phyloP scores from a whole-genome alignment of 225 moss, liverwort and hornwort genomes.

The Thuidium tamariscinum region DNA sequence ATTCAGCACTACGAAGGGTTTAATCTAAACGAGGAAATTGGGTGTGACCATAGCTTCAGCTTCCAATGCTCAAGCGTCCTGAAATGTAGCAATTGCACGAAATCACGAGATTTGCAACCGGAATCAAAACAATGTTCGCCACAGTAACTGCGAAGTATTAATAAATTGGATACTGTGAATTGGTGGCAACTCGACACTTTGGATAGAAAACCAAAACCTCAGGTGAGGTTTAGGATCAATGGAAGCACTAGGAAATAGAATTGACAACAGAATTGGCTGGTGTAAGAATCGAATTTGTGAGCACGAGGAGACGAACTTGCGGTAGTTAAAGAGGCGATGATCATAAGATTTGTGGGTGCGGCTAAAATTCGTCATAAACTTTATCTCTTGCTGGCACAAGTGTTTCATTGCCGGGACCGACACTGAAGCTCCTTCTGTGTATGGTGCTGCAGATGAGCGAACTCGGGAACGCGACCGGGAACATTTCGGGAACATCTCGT shows the following conservation, averaged over 20 bases:
- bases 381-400: neutral
- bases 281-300: neutral
- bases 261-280: neutral
- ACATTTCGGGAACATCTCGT: neutral
- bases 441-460: neutral
- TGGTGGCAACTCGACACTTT: neutral
- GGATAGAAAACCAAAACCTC: neutral
- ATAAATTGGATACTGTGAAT: neutral
- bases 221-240: neutral
- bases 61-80: neutral
- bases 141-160: neutral
- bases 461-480: neutral
- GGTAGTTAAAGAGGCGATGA: no score
- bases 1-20: neutral
- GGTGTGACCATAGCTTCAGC: neutral
- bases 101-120: neutral
- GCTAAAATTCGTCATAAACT: neutral
- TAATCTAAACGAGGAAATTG: neutral
- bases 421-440: neutral
- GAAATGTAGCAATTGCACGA: neutral
- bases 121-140: neutral
- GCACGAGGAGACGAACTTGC: neutral
- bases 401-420: neutral
- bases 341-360: neutral
- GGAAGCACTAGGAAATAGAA: neutral